A percentile compares a stretch with the other conserved stretches of the same genome.
phyloP scores from a whole-genome alignment of 1,284 basidiomycete genomes.

The Crucibulum parvulum region DNA sequence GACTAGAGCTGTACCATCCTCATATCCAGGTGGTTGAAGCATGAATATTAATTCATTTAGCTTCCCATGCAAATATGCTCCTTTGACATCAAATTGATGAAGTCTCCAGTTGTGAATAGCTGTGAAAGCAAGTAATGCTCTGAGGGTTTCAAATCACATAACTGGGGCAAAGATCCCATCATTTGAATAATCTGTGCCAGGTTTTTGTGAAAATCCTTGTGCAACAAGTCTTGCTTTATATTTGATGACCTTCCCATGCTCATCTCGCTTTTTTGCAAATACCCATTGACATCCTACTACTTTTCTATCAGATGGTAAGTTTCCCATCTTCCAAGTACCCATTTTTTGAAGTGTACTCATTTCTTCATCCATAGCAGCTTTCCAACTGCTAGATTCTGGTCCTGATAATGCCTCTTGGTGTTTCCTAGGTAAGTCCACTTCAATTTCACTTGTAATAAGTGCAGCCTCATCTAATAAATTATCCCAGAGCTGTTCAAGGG shows the following conservation, averaged over 20 bases:
- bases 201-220: conserved; percentile 24
- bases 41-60: background rate
- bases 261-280: conserved; percentile 22
- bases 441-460: background rate
- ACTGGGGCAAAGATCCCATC: conserved; percentile 41
- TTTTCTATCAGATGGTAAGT: conserved; percentile 17
- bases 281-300: conserved; percentile 25
- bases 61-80: background rate
- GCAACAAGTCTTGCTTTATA: conserved; percentile 28
- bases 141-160: conserved; percentile 33
- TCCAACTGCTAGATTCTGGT: conserved; percentile 14
- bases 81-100: background rate
- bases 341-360: conserved; percentile 14
- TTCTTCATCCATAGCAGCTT: conserved; percentile 24
- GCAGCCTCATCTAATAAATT: background rate
- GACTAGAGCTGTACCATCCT: conserved; percentile 18
- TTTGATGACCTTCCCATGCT: conserved; percentile 11
- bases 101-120: conserved; percentile 18
- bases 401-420: conserved; percentile 8
- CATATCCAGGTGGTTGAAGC: conserved; percentile 26
- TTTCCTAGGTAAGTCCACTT: background rate
- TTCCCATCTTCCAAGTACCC: conserved; percentile 20
- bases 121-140: conserved; percentile 35
- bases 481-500: background rate
- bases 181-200: conserved; percentile 36